Conservation (phyloP, 257 asterid species). For the Nemophila menziesii region DNA sequence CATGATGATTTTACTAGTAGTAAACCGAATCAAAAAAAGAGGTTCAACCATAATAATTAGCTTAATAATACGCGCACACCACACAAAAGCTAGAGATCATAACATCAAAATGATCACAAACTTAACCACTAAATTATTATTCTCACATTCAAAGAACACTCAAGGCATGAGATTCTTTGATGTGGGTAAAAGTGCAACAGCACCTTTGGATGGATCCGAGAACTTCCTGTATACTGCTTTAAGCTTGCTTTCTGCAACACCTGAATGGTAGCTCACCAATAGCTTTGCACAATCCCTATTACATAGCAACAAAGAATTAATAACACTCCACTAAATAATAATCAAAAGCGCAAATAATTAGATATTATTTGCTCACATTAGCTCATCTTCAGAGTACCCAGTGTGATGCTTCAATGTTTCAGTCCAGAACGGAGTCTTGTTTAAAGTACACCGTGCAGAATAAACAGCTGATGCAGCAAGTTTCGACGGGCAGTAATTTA, state of each 20-base stretch:
- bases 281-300: slow-evolving; percentile 53
- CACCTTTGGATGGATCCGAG: slow-evolving; percentile 38
- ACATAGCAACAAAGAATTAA: not conserved
- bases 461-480: slow-evolving; percentile 77
- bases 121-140: not conserved
- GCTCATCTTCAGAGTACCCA: slow-evolving; percentile 44
- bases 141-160: slow-evolving; percentile 1
- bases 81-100: slow-evolving; percentile 15
- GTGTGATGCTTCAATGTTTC: slow-evolving; percentile 64
- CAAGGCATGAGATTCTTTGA: slow-evolving; percentile 26
- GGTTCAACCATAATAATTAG: not conserved
- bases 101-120: slow-evolving; percentile 22
- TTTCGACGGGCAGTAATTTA: slow-evolving; percentile 39
- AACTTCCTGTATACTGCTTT: slow-evolving; percentile 51
- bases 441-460: slow-evolving; percentile 63
- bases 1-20: slow-evolving; percentile 17
- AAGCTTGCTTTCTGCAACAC: slow-evolving; percentile 45
- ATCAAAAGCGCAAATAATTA: not conserved
- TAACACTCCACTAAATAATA: not conserved
- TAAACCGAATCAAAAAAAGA: slow-evolving; percentile 6
- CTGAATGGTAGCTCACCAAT: slow-evolving; percentile 43
- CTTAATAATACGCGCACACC: not conserved
- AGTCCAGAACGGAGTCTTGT: slow-evolving; percentile 48
- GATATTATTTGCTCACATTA: slow-evolving; percentile 23
- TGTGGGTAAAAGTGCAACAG: slow-evolving; percentile 68